Conservation (phyloP, 73 alveolate genomes). For the Paramecium biaurelia region DNA sequence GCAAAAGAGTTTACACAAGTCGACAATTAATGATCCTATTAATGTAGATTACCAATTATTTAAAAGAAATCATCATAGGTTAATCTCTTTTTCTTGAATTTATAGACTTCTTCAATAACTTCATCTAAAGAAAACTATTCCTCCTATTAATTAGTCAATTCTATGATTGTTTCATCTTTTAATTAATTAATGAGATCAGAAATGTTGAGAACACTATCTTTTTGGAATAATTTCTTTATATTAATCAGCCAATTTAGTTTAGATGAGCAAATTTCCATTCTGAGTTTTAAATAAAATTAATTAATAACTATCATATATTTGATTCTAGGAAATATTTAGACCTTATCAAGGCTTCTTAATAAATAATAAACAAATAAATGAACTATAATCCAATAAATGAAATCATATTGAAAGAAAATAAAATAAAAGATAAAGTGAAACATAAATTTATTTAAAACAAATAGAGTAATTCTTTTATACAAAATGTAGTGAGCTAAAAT, state of each 20-base stretch:
- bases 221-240: not conserved
- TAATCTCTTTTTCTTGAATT: not conserved
- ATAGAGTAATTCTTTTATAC: not conserved
- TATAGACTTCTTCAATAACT: not conserved
- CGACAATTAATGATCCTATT: not conserved
- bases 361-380: too few species aligned
- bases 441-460: too few species aligned
- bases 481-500: not conserved
- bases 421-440: not conserved
- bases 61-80: not conserved
- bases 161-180: not conserved
- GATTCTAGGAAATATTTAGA: not conserved
- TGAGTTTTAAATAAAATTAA: not conserved
- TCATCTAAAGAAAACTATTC: conserved; percentile 1
- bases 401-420: not conserved
- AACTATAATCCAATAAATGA: too few species aligned
- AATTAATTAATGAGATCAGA: not conserved
- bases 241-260: not conserved
- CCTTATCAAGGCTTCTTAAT: too few species aligned
- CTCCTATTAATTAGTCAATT: not conserved
- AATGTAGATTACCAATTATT: not conserved
- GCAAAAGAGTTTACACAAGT: not conserved
- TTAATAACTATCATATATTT: not conserved
- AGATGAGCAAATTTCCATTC: not conserved
- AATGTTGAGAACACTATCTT: not conserved